Evolutionary conservation across 179 eudicot species (phyloP), one percentile per base, ranked within the genome.

Genomic region (Camellia oleifera): DNA sequence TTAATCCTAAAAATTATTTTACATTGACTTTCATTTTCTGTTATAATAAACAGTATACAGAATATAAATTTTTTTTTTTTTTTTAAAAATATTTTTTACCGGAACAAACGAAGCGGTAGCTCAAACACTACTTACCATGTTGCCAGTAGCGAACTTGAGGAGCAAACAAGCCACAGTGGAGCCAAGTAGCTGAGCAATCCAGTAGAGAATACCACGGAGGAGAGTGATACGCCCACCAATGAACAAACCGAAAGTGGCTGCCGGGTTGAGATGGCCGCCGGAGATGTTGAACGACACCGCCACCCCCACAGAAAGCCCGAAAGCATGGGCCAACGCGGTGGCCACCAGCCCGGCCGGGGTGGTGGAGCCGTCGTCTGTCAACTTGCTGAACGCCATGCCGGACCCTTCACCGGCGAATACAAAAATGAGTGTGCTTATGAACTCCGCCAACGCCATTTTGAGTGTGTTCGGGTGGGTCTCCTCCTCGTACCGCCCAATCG

Each of bases 361-460:
- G 64, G 81, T 69, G 66, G 86, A 66, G 8, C 79, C 86, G 18
- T 74, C 26, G 8, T 44, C 42, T 17, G 90, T 85, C 4, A 87
- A 62, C 78, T 81, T 85, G 76, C 45, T 81, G 80, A 64, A 85
- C 4, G 90, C 88, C 84, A 87, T 81, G 80, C 86, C 86, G 45
- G 90, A 85, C 8, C 90, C 90, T 40, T 84, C 80, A 0, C 90
- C 90, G 45, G 90, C 90, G 42, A 87, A 87, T n/a, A 87, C 90
- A n/a, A 87, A 87, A 26, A 86, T 84, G 42, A 88, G 84, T 6
- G 87, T 77, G 73, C 79, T 70, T 54, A 86, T 40, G 80, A 88
- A 88, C 87, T 88, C 90, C 0, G 90, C 90, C 75, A 82, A 4
- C 2, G 88, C 90, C 56, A 88, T 88, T 78, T 79, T 84, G 23